Base-by-base conservation (phyloP, 768 basidiomycete species). In the Tulasnella sp. region DNA sequence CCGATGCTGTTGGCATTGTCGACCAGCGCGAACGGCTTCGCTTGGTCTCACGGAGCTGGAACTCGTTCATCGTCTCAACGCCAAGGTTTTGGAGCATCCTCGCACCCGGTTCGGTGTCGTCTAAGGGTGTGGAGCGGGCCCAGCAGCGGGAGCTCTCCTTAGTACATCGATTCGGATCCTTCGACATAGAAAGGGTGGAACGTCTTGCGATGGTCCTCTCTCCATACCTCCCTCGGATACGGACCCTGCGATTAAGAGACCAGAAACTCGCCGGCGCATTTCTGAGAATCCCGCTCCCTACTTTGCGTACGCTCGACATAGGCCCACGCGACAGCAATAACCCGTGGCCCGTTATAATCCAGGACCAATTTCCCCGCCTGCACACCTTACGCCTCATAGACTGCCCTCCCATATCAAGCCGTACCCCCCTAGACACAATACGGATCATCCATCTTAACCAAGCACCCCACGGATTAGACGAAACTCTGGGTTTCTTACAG, bases 141-240 rank as follows among this genome's bases (percentile, higher is more conserved):
- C 15, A 19, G 58, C 1, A 64, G 31, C 7, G 0, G 2, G 29
- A 64, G 15, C 58, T 64, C 29, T 64, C 25, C 58, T 29, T 64
- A 31, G 14, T 29, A 9, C 31, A 34, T 12, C 25, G 31, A 14
- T 15, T 11, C 22, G 9, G 3, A 11, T 1, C 0, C 1, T 25
- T 12, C 15, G 6, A 5, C 31, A 0, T 1, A 5, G 2, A 11
- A 3, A 3, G 14, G 0, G 9, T 1, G 25, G 11, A 17, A 25
- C 29, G 29, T 15, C 29, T 64, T 12, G 58, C 58, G 6, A 34
- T 1, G 58, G 5, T 17, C 58, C 58, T 64, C 29, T 64, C 29
- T 29, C 15, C 58, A 9, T 25, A 64, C 12, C 15, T 29, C 29
- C 8, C 11, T 64, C 58, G 29, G 25, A 64, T 17, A 15, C 58